Evolutionary conservation across 2,329 filamentous ascomycete genomes (phyloP).

Genomic region (Trichoderma gracile): DNA sequence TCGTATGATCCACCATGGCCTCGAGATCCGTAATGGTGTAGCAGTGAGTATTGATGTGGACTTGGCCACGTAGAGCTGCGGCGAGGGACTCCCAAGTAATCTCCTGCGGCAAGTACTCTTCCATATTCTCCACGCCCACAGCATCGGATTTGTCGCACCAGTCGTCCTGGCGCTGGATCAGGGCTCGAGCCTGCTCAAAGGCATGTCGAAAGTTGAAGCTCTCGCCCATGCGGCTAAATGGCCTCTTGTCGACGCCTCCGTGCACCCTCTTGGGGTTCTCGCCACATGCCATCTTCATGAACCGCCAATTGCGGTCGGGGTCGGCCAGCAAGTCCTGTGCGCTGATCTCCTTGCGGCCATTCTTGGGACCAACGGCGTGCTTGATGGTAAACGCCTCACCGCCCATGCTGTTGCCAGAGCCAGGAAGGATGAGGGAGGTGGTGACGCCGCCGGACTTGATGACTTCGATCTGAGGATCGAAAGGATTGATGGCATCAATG

Average conservation of each 20-base stretch:
- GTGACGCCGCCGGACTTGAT: slow-evolving; percentile 75
- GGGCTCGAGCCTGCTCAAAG: slow-evolving; percentile 60
- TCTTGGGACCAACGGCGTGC: slow-evolving; percentile 60
- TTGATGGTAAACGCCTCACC: slow-evolving; percentile 71
- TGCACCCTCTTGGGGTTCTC: slow-evolving; percentile 68
- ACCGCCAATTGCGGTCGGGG: slow-evolving; percentile 64
- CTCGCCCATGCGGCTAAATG: slow-evolving; percentile 65
- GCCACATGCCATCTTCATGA: slow-evolving; percentile 76
- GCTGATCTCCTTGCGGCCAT: slow-evolving; percentile 64
- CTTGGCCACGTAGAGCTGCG: slow-evolving; percentile 65
- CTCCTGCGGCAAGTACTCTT: slow-evolving; percentile 61
- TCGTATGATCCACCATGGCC: slow-evolving; percentile 68
- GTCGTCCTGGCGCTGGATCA: slow-evolving; percentile 64
- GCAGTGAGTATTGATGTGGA: slow-evolving; percentile 70
- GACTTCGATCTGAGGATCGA: slow-evolving; percentile 65
- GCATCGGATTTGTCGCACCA: slow-evolving; percentile 63
- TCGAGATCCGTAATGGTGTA: slow-evolving; percentile 70
- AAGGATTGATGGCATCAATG: slow-evolving; percentile 63
- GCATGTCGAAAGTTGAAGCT: slow-evolving; percentile 69
- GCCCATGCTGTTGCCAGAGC: slow-evolving; percentile 72
- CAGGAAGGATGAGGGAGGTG: slow-evolving; percentile 65
- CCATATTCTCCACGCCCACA: slow-evolving; percentile 52
- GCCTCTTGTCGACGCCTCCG: slow-evolving; percentile 54
- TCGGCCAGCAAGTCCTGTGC: slow-evolving; percentile 65
- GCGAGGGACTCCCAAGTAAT: slow-evolving; percentile 63